A percentile compares a stretch with the other conserved stretches of the same genome.
These are phyloP conservation scores for Sechiopsis laciniata DNA, from an alignment of 306 rosid genomes.

Conservation along the genomic window DNA sequence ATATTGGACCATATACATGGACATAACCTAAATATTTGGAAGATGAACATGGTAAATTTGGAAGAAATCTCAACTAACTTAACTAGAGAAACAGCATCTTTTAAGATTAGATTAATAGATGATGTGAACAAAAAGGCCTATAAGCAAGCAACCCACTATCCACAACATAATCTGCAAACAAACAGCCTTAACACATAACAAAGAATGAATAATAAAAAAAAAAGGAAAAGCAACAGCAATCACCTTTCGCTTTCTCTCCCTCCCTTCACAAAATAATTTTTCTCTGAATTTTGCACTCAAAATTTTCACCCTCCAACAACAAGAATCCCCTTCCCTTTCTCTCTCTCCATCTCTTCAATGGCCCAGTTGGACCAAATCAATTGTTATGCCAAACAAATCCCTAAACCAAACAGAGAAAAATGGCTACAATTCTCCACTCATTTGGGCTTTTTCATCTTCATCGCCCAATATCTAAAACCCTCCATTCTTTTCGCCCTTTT, in stretches of 20 bases:
- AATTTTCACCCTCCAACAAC: not conserved
- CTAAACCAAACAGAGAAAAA: slow-evolving; percentile 25
- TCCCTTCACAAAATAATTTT: not conserved
- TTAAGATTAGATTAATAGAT: no score
- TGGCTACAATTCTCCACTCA: slow-evolving; percentile 36
- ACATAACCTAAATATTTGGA: no score
- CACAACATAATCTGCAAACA: no score
- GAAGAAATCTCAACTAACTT: no score
- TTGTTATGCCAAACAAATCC: slow-evolving; percentile 14
- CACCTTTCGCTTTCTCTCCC: not conserved
- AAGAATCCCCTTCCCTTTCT: slow-evolving; percentile 16
- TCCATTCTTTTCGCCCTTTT: slow-evolving; percentile 15
- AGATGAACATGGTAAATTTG: no score
- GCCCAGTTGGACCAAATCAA: slow-evolving; percentile 99
- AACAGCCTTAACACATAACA: no score
- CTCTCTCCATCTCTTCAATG: slow-evolving; percentile 54
- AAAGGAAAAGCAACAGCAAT: not conserved
- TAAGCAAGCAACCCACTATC: no score
- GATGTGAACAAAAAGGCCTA: no score
- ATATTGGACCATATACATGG: no score
- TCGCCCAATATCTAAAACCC: slow-evolving; percentile 22
- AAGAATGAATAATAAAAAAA: no score
- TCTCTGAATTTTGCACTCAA: not conserved
- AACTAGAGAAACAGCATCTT: no score
- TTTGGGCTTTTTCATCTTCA: slow-evolving; percentile 62